Conservation (phyloP, 2,329 filamentous ascomycete genomes). For the Neonectria neomacrospora region DNA sequence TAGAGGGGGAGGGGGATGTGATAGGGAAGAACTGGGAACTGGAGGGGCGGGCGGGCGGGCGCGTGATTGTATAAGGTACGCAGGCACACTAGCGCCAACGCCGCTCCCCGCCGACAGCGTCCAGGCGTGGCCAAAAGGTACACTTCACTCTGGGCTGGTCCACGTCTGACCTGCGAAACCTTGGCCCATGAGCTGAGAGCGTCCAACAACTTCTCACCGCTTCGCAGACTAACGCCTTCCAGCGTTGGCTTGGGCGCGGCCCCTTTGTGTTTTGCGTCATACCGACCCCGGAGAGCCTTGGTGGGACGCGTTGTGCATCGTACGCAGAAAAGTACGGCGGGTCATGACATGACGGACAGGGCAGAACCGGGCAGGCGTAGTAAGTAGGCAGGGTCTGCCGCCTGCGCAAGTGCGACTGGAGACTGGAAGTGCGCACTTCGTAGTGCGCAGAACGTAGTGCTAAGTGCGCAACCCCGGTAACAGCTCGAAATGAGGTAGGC, state of each 20-base stretch:
- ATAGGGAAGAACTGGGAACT: conserved; percentile 13
- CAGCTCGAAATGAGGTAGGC: conserved; percentile 30
- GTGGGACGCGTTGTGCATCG: conserved; percentile 31
- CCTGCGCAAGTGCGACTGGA: background rate
- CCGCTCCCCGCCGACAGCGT: conserved; percentile 6
- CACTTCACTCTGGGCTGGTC: conserved; percentile 22
- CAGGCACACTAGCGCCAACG: conserved; percentile 41
- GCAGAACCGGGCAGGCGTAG: conserved; percentile 13
- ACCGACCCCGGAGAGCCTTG: conserved; percentile 32
- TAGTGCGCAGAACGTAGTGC: background rate
- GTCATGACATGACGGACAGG: conserved; percentile 40
- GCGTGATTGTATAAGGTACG: conserved; percentile 43
- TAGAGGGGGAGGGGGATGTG: conserved; percentile 6
- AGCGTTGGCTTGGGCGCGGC: conserved; percentile 32
- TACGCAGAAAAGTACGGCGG: conserved; percentile 35
- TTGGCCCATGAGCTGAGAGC: conserved; percentile 28
- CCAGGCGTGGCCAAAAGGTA: conserved; percentile 32
- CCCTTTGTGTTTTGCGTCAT: conserved; percentile 46
- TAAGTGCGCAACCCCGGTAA: conserved; percentile 29
- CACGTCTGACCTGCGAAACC: conserved; percentile 30
- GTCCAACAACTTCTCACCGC: conserved; percentile 34
- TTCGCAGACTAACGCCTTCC: conserved; percentile 35
- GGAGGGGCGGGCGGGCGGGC: conserved; percentile 31
- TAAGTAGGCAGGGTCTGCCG: conserved; percentile 8
- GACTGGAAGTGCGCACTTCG: background rate